Conservation (phyloP, 192 early-diverging fungal species). For the Helicostylum pulchrum region DNA sequence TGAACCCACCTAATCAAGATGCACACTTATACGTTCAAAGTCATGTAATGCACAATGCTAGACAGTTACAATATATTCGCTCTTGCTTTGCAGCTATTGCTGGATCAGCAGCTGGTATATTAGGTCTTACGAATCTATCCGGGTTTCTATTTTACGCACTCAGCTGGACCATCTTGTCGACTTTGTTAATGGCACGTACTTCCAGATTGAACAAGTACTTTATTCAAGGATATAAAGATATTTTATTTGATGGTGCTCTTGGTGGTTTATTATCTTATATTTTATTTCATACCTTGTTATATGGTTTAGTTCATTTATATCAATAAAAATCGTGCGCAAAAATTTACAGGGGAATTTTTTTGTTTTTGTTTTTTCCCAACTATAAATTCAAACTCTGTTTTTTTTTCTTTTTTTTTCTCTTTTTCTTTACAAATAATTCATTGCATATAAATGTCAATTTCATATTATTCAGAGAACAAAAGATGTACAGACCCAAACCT, state of each 20-base stretch:
- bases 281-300: constrained; percentile 76
- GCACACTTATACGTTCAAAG: constrained; percentile 43
- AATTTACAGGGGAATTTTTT: background rate
- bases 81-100: constrained; percentile 68
- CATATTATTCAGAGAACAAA: background rate
- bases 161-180: constrained; percentile 62
- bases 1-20: constrained; percentile 28
- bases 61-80: constrained; percentile 62
- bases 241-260: constrained; percentile 58
- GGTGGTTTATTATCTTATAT: constrained; percentile 63
- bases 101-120: constrained; percentile 84
- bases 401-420: background rate
- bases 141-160: constrained; percentile 84
- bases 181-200: constrained; percentile 53
- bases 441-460: background rate
- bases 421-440: background rate
- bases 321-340: constrained; percentile 43
- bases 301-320: constrained; percentile 77
- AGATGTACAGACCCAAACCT: constrained; percentile 4
- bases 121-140: constrained; percentile 77
- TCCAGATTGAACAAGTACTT: constrained; percentile 49
- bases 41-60: constrained; percentile 57
- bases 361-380: background rate
- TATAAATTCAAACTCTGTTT: background rate
- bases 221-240: constrained; percentile 39